These are phyloP conservation scores for Discostella stelligeroides DNA, from an alignment of 108 stramenopile species.

Conservation along the genomic window DNA sequence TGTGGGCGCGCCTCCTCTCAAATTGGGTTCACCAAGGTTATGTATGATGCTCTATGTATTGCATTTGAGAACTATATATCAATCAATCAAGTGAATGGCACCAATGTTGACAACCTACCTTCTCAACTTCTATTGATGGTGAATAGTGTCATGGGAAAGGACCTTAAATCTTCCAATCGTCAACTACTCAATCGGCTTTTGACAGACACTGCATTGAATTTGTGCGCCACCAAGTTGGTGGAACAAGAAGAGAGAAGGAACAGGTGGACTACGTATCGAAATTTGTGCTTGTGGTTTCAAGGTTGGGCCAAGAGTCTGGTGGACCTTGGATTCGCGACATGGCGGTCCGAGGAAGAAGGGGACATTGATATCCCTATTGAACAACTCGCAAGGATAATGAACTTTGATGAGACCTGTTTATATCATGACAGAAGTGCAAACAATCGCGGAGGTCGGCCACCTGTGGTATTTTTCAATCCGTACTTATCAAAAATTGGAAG, in stretches of 20 bases:
- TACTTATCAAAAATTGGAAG: constrained; percentile 9
- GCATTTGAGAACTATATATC: no score
- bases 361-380: constrained; percentile 3
- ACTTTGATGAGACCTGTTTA: constrained; percentile 17
- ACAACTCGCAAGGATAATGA: constrained; percentile 16
- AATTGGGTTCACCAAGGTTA: no score
- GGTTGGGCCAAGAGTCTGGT: constrained; percentile 16
- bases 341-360: neutral
- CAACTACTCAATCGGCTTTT: constrained; percentile 2
- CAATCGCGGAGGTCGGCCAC: constrained; percentile 18
- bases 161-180: no score
- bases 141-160: no score
- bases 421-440: constrained; percentile 15
- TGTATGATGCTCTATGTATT: no score
- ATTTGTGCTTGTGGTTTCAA: constrained; percentile 19
- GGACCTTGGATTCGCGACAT: constrained; percentile 10
- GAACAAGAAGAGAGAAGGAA: constrained; percentile 10
- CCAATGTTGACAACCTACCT: no score
- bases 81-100: no score
- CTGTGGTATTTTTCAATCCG: constrained; percentile 12
- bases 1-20: no score
- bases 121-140: no score
- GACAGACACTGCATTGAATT: neutral
- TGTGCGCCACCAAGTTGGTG: neutral
- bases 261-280: constrained; percentile 17